phyloP scores from a whole-genome alignment of 371 early-diverging fungal species.

The Cokeromyces recurvatus region DNA sequence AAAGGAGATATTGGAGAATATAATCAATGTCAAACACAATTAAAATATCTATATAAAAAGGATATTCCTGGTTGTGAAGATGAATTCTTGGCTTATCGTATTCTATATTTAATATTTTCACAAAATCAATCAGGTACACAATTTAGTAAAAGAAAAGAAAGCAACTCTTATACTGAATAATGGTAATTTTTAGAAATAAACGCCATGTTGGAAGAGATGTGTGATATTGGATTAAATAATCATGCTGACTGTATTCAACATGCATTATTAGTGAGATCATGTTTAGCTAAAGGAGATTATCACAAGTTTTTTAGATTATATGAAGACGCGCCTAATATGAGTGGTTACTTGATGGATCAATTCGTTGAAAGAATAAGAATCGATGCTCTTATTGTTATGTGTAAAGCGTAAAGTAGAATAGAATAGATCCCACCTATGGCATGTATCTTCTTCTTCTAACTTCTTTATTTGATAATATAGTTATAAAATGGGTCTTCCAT shows the following conservation, averaged over 20 bases:
- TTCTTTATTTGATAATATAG: slow-evolving; percentile 21
- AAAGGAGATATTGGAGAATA: slow-evolving; percentile 95
- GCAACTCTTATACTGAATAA: background rate
- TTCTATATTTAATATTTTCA: slow-evolving; percentile 86
- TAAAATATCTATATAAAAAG: slow-evolving; percentile 79
- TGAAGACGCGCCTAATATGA: slow-evolving; percentile 76
- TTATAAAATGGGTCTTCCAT: slow-evolving; percentile 49
- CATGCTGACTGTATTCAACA: slow-evolving; percentile 64
- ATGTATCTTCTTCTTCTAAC: too few species aligned
- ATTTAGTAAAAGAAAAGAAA: background rate
- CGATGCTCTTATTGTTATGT: slow-evolving; percentile 62
- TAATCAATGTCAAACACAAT: slow-evolving; percentile 95
- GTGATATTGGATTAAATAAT: slow-evolving; percentile 50
- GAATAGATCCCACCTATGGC: too few species aligned
- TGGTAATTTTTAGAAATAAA: slow-evolving; percentile 65
- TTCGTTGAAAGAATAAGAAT: slow-evolving; percentile 85
- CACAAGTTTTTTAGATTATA: slow-evolving; percentile 78
- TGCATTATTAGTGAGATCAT: slow-evolving; percentile 78
- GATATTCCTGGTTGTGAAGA: slow-evolving; percentile 63
- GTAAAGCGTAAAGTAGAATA: slow-evolving; percentile 76
- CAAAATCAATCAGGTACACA: slow-evolving; percentile 73
- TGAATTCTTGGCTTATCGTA: slow-evolving; percentile 90
- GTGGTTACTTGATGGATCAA: slow-evolving; percentile 84
- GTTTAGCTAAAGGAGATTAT: slow-evolving; percentile 79
- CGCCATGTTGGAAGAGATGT: slow-evolving; percentile 61